A percentile compares a stretch with the other conserved stretches of the same genome.
phyloP scores from a whole-genome alignment of 139 green algal genomes.

The Micromonas commoda region DNA sequence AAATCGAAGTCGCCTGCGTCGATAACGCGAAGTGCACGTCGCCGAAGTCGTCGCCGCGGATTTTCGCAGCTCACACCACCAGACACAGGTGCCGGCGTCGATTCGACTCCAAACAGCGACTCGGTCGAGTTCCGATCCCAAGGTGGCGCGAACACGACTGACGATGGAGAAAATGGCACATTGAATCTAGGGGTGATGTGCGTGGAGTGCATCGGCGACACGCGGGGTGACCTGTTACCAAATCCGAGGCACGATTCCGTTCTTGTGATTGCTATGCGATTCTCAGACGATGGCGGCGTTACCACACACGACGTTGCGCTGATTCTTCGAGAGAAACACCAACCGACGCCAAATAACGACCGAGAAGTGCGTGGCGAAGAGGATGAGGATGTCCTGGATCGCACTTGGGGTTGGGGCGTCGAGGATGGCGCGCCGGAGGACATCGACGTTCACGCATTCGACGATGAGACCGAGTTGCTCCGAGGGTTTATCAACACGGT shows the following conservation, averaged over 20 bases:
- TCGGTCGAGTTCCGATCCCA: background rate
- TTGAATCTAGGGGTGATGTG: conserved; percentile 65
- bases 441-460: background rate
- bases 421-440: background rate
- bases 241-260: conserved; percentile 63
- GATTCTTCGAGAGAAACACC: background rate
- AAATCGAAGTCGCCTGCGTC: background rate
- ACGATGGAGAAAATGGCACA: conserved; percentile 32
- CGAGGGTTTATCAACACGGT: conserved; percentile 54
- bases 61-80: background rate
- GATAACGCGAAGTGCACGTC: background rate
- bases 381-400: background rate
- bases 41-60: background rate
- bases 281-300: background rate
- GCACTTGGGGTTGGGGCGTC: background rate
- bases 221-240: conserved; percentile 61
- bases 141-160: background rate
- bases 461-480: conserved; percentile 61
- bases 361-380: background rate
- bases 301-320: background rate
- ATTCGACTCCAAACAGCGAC: background rate
- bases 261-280: conserved; percentile 2
- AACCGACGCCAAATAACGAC: too few relatives aligned
- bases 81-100: too few relatives aligned
- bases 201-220: conserved; percentile 67